These are phyloP conservation scores for Rhizoclosmatium sp. DNA, from an alignment of 192 early-diverging fungal genomes.

Conservation along the genomic window DNA sequence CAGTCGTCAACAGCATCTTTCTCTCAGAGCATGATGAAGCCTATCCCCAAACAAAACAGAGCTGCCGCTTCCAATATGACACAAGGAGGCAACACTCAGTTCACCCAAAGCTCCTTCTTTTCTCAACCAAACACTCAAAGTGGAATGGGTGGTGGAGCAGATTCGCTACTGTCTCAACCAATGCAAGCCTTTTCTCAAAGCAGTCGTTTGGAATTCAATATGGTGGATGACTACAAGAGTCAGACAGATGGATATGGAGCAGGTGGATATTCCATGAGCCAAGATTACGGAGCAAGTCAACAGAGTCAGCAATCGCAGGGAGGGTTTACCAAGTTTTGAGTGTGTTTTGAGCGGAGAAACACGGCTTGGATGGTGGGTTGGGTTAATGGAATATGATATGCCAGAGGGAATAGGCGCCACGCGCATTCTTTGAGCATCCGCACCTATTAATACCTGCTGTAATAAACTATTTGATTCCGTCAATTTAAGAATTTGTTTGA, in stretches of 20 bases:
- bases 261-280: slow-evolving; percentile 39
- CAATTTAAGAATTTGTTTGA: too few relatives aligned
- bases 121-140: slow-evolving; percentile 31
- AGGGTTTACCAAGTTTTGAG: slow-evolving; percentile 47
- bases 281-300: slow-evolving; percentile 37
- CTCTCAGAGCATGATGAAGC: slow-evolving; percentile 17
- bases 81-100: not conserved
- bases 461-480: too few relatives aligned
- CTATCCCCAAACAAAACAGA: slow-evolving; percentile 9
- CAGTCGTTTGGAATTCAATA: slow-evolving; percentile 40
- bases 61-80: not conserved
- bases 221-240: slow-evolving; percentile 60
- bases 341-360: not conserved
- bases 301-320: slow-evolving; percentile 33
- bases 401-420: too few relatives aligned
- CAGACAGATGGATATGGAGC: slow-evolving; percentile 46
- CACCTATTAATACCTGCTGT: too few relatives aligned
- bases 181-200: slow-evolving; percentile 36
- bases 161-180: not conserved
- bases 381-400: too few relatives aligned
- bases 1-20: slow-evolving; percentile 18
- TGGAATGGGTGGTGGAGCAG: not conserved
- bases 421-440: too few relatives aligned
- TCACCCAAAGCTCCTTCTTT: slow-evolving; percentile 18
- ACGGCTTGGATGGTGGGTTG: too few relatives aligned